Evolutionary conservation across 2,329 filamentous ascomycete genomes (phyloP).

Genomic region (Exophiala mesophila): DNA sequence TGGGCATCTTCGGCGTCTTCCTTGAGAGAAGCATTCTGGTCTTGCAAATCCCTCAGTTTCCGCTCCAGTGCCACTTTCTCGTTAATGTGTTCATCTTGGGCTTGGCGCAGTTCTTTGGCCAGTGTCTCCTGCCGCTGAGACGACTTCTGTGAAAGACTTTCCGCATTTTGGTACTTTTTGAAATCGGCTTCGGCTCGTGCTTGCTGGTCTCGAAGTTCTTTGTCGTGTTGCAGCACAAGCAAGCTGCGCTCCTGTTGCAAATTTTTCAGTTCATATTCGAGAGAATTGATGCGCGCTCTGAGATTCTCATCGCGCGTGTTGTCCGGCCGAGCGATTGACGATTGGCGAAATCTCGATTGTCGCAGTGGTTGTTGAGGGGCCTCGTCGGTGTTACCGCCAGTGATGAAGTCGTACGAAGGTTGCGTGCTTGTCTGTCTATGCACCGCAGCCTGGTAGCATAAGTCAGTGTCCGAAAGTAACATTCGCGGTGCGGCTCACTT

Average conservation of each 20-base stretch:
- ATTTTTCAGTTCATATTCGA: constrained; percentile 83
- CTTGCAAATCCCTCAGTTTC: constrained; percentile 53
- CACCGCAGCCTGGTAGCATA: constrained; percentile 4
- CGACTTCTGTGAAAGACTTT: constrained; percentile 48
- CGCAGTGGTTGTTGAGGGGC: constrained; percentile 29
- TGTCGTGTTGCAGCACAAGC: constrained; percentile 69
- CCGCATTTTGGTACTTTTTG: constrained; percentile 57
- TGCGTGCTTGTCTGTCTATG: constrained; percentile 44
- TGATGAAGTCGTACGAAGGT: constrained; percentile 57
- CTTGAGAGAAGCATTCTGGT: constrained; percentile 66
- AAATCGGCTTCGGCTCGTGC: constrained; percentile 82
- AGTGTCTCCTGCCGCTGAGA: constrained; percentile 52
- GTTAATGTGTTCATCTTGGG: constrained; percentile 50
- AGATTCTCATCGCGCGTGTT: constrained; percentile 62
- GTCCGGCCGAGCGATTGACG: constrained; percentile 33
- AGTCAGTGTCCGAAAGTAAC: constrained; percentile 1
- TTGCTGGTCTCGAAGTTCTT: constrained; percentile 75
- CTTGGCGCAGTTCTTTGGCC: constrained; percentile 51
- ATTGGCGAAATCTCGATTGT: constrained; percentile 35
- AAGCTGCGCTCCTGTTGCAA: constrained; percentile 85
- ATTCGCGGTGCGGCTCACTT: constrained; percentile 1
- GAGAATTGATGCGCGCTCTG: constrained; percentile 80
- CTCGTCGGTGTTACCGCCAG: constrained; percentile 46
- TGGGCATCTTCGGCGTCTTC: constrained; percentile 82
- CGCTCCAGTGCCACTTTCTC: constrained; percentile 54